Evolutionary conservation across 352 stramenopile genomes (phyloP).

Genomic region (Globisporangium emineosum): DNA sequence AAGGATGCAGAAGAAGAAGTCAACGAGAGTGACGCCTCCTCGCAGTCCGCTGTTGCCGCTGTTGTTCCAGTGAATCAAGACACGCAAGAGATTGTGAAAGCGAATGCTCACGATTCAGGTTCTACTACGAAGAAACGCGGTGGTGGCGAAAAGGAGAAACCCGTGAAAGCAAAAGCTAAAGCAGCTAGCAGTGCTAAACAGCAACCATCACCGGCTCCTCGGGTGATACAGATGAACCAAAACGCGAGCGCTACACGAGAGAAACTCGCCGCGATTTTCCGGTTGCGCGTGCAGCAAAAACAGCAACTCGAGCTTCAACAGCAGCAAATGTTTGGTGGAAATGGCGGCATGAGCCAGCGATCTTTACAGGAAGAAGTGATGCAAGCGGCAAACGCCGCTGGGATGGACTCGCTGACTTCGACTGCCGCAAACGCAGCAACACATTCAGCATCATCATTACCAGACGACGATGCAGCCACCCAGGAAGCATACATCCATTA

Average conservation of each 20-base stretch:
- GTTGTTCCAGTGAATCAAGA: not conserved
- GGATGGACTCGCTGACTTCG: not conserved
- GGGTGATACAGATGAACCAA: not conserved
- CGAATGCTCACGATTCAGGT: not conserved
- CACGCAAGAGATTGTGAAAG: not conserved
- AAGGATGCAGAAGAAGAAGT: not conserved
- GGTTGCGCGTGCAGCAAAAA: slow-evolving; percentile 46
- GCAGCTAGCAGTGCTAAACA: not conserved
- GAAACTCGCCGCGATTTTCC: slow-evolving; percentile 63
- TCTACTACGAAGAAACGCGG: not conserved
- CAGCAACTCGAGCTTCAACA: slow-evolving; percentile 24
- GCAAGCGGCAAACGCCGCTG: slow-evolving; percentile 3
- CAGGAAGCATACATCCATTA: slow-evolving; percentile 44
- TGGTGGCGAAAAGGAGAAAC: not conserved
- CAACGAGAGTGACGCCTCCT: not conserved
- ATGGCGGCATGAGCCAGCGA: slow-evolving; percentile 20
- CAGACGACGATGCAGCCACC: slow-evolving; percentile 10
- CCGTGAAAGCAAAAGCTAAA: not conserved
- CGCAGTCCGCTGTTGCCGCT: not conserved
- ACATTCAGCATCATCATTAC: not conserved
- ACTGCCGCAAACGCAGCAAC: slow-evolving; percentile 13
- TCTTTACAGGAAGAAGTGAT: slow-evolving; percentile 27
- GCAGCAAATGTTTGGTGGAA: slow-evolving; percentile 3
- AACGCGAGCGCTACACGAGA: slow-evolving; percentile 29
- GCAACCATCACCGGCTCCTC: not conserved